Percentiles rank a stretch among this genome's conserved stretches.
Evolutionary conservation across 441 rosid species (phyloP).

Genomic region (Biscutella laevigata): DNA sequence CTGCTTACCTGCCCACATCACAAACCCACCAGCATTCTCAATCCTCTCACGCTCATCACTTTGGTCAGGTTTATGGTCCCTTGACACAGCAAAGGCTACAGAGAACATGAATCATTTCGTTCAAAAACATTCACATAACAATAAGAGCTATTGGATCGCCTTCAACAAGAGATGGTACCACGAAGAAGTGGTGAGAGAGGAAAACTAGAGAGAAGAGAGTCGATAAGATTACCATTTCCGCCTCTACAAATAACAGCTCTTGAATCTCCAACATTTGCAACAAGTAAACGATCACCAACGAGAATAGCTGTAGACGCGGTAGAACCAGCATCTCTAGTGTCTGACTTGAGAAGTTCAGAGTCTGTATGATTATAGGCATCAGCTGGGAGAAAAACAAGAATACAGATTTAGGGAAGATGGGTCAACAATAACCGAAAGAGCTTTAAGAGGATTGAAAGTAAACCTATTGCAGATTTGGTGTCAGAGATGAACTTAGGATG

Average conservation of each 20-base stretch:
- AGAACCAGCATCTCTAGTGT: conserved; percentile 86
- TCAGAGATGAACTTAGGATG: conserved; percentile 92
- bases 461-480: conserved; percentile 94
- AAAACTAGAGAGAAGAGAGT: no score
- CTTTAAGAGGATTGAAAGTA: not conserved
- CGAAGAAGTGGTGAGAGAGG: no score
- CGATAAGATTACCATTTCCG: conserved; percentile 50
- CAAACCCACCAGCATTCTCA: conserved; percentile 95
- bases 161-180: no score
- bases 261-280: conserved; percentile 97
- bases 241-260: conserved; percentile 90
- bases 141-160: not conserved
- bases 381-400: conserved; percentile 33
- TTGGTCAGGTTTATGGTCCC: conserved; percentile 96
- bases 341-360: conserved; percentile 79
- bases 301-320: conserved; percentile 98
- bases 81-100: conserved; percentile 85
- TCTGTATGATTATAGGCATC: conserved; percentile 87
- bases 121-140: not conserved
- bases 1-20: conserved; percentile 88
- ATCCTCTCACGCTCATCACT: conserved; percentile 88
- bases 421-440: not conserved
- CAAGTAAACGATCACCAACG: conserved; percentile 80
- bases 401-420: not conserved
- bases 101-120: not conserved